Percentiles rank a stretch among this genome's conserved stretches.
These are phyloP conservation scores for Pseudognaphalium luteoalbum DNA, from an alignment of 129 eudicot genomes.

Conservation along the genomic window DNA sequence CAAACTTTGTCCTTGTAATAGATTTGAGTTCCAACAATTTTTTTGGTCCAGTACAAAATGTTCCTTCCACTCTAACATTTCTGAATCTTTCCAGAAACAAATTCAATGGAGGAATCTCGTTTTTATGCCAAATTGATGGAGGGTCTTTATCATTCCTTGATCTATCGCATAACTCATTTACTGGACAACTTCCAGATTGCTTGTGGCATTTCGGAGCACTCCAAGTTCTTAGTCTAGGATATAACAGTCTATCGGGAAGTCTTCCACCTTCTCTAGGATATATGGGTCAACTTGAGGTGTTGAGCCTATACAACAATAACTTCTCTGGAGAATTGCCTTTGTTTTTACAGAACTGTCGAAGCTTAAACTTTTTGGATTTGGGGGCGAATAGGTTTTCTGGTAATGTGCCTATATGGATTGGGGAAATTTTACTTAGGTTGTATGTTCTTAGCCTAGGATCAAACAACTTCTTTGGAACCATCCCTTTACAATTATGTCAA, in stretches of 20 bases:
- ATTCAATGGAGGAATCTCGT: neutral
- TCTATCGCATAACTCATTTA: neutral
- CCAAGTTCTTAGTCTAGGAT: neutral
- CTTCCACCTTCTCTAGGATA: neutral
- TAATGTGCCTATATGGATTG: too few species aligned
- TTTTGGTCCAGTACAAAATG: neutral
- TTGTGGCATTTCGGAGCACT: neutral
- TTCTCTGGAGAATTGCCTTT: slow-evolving; percentile 3
- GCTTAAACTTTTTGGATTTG: too few species aligned
- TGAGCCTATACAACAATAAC: neutral
- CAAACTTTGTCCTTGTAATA: neutral
- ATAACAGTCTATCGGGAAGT: neutral
- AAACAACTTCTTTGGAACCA: too few species aligned
- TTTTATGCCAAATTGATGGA: neutral
- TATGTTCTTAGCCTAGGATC: too few species aligned
- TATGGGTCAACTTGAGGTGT: neutral
- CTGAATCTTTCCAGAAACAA: neutral
- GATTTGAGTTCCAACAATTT: slow-evolving; percentile 21
- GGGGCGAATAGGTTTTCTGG: too few species aligned
- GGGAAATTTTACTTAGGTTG: too few species aligned
- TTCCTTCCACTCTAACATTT: neutral
- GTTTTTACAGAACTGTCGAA: neutral
- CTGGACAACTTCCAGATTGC: neutral
- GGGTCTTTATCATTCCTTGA: neutral
- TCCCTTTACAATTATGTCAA: too few species aligned